Base-by-base conservation (phyloP, 257 asterid genomes). In the Haberlea rhodopensis region DNA sequence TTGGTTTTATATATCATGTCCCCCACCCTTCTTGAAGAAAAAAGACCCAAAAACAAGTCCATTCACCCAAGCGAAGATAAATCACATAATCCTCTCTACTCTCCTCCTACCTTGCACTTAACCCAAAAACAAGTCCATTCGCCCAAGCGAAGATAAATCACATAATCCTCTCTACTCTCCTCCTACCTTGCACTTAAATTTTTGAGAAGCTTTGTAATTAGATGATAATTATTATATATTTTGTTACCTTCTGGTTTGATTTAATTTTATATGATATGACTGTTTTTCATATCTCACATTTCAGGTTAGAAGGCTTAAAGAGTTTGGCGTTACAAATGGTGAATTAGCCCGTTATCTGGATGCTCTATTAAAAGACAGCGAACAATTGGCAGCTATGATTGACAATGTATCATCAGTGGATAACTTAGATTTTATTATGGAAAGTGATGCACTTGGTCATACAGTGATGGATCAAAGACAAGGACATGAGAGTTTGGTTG, bases 281-380 rank as follows among this genome's bases (percentile, higher is more conserved):
- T 65, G 57, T 66, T 23, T 62, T 56, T 55, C 28, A 24, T 51
- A 19, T 46, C 58, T 59, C 52, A 34, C 54, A n/a, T 68, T 70
- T 32, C 79, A 94, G 99, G 97, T 94, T 66, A 86, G 97, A 66
- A 87, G 99, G 80, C 99, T 94, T 64, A 94, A 94, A 85, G 96
- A 84, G 78, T 94, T 87, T 68, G 99, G 99, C 66, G 97, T 94
- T 68, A 94, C 99, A 10, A 94, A 86, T 73, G 99, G 99, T 49
- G 97, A 94, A 84, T 71, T 94, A 69, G 81, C 97, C 37, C 99
- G 99, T 69, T 94, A 94, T 79, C 65, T 85, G 73, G 95, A 90
- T 83, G 99, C 99, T 60, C 80, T 94, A 67, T 78, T 94, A 53
- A 90, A 94, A 79, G 99, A 94, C 78, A 90, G 99, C 65, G 99